Percentiles rank a stretch among this genome's conserved stretches.
Conservation (phyloP, 331 rosid genomes). For the Quercus lobata region DNA sequence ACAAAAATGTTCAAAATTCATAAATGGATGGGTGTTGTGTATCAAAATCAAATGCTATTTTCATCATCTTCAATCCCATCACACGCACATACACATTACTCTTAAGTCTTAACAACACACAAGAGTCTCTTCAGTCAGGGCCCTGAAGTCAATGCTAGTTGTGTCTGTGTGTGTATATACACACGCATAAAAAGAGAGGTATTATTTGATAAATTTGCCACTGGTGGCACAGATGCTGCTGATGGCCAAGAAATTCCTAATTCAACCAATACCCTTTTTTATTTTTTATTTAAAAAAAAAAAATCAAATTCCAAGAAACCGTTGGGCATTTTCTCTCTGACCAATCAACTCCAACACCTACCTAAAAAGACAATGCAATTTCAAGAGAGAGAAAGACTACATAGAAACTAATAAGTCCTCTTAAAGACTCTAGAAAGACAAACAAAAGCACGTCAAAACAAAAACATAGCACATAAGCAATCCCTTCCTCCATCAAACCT, state of each 20-base stretch:
- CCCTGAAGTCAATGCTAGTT: constrained; percentile 55
- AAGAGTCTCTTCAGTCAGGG: constrained; percentile 26
- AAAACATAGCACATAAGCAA: constrained; percentile 43
- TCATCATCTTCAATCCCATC: constrained; percentile 39
- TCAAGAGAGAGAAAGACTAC: not conserved
- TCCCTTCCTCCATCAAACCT: constrained; percentile 33
- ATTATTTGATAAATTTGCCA: constrained; percentile 21
- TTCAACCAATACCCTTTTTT: constrained; percentile 24
- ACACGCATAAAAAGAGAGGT: not conserved
- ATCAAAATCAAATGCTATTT: not conserved
- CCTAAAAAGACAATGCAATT: constrained; percentile 12
- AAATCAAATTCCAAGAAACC: constrained; percentile 23
- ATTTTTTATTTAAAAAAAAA: not conserved
- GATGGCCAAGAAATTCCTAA: constrained; percentile 26
- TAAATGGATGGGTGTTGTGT: constrained; percentile 15
- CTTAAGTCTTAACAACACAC: not conserved
- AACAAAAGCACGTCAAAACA: constrained; percentile 25
- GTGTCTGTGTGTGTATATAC: not conserved
- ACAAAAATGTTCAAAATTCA: constrained; percentile 9
- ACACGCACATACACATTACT: constrained; percentile 1
- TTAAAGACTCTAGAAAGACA: not conserved
- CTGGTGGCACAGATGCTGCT: constrained; percentile 28
- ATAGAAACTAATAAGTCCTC: not conserved
- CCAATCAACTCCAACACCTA: constrained; percentile 33
- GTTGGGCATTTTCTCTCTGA: constrained; percentile 29